A percentile compares a stretch with the other conserved stretches of the same genome.
These are phyloP conservation scores for Saturnispora sanitii DNA, from an alignment of 805 yeast genomes.

Conservation along the genomic window DNA sequence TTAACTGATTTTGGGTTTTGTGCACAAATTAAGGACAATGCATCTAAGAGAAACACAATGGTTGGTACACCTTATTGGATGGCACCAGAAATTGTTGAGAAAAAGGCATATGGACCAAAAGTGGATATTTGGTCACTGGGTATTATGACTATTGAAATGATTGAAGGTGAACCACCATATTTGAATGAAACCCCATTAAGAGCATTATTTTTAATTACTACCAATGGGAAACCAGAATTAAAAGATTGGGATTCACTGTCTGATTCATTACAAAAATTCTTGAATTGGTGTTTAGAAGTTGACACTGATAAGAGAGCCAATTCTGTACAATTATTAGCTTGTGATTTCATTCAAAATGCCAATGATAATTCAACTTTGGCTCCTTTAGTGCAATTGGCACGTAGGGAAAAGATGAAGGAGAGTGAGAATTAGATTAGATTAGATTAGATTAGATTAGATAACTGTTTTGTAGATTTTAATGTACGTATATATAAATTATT, in stretches of 20 bases:
- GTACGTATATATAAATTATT: too few relatives aligned
- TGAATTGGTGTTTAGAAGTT: conserved; percentile 72
- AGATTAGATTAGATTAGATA: too few relatives aligned
- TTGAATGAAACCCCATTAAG: conserved; percentile 70
- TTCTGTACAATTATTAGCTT: conserved; percentile 60
- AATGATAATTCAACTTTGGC: conserved; percentile 54
- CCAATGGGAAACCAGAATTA: conserved; percentile 72
- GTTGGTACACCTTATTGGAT: conserved; percentile 87
- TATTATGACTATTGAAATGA: conserved; percentile 81
- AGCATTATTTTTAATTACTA: conserved; percentile 67
- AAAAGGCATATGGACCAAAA: conserved; percentile 71
- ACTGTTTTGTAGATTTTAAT: too few relatives aligned
- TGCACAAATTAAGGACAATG: conserved; percentile 67
- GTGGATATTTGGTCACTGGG: conserved; percentile 81
- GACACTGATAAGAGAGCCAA: conserved; percentile 73
- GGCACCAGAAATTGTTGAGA: conserved; percentile 82
- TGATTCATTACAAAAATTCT: conserved; percentile 52
- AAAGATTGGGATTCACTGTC: conserved; percentile 68
- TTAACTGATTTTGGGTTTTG: conserved; percentile 77
- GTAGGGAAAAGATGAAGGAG: conserved; percentile 46
- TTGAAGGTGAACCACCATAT: conserved; percentile 79
- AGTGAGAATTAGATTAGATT: conserved; percentile 13
- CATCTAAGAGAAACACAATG: conserved; percentile 72
- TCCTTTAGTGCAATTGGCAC: conserved; percentile 66
- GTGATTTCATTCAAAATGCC: conserved; percentile 53